Conservation (phyloP, 495 filamentous ascomycete species). For the Penicillium turbatum region DNA sequence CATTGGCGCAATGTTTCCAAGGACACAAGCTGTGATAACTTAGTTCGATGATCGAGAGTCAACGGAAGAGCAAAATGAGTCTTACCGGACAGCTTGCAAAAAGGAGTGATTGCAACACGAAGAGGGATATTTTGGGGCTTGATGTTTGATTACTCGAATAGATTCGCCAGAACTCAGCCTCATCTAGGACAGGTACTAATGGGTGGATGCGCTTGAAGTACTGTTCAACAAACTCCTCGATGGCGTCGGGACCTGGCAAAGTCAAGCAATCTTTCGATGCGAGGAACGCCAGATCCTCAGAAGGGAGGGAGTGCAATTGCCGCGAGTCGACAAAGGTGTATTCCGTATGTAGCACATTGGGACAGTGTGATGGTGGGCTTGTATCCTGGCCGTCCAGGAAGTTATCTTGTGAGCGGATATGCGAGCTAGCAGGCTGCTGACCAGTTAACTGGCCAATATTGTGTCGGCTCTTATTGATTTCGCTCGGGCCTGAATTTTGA, state of each 20-base stretch:
- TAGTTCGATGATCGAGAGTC: not conserved
- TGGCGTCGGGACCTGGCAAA: constrained; percentile 33
- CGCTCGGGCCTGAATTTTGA: not conserved
- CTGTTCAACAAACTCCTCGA: constrained; percentile 43
- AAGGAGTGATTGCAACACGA: constrained; percentile 46
- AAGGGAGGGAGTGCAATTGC: constrained; percentile 33
- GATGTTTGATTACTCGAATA: constrained; percentile 17
- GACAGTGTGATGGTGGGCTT: not conserved
- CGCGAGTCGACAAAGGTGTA: constrained; percentile 38
- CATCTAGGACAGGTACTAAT: constrained; percentile 42
- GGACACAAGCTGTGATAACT: constrained; percentile 34
- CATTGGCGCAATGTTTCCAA: constrained; percentile 36
- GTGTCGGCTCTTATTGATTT: not conserved
- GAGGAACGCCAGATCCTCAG: constrained; percentile 43
- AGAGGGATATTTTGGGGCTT: constrained; percentile 35
- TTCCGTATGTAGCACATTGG: constrained; percentile 12
- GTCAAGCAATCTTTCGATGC: constrained; percentile 40
- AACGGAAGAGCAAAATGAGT: not conserved
- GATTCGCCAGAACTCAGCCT: constrained; percentile 46
- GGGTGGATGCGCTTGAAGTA: constrained; percentile 50
- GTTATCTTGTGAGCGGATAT: not conserved
- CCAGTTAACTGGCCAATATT: not conserved
- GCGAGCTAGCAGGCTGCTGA: not conserved
- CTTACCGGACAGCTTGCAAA: constrained; percentile 46
- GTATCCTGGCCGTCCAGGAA: not conserved